Base-by-base conservation (phyloP, 225 moss, liverwort and hornwort genomes). In the Pseudoscleropodium purum region DNA sequence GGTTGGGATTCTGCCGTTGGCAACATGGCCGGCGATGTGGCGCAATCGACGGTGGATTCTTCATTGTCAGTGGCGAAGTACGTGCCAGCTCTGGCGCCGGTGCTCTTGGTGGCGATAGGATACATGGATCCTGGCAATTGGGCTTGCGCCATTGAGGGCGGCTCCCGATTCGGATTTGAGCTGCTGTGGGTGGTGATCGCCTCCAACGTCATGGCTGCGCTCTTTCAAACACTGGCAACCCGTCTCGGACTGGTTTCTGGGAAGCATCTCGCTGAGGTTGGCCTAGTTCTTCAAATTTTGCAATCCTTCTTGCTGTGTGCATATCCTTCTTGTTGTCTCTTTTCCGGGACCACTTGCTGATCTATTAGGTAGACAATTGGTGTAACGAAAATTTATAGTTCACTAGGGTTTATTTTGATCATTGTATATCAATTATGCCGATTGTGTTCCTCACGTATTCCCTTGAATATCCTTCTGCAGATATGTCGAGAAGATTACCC, bases 51-150 rank as follows among this genome's bases (percentile, higher is more conserved):
- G 60, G 54, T 77, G 76, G 25, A 82, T 39, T 27, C 75, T 51
- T 45, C 84, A 76, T 39, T 39, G 83, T 74, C 89, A 80, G 94
- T 93, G 95, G 93, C 91, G 87, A 96, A 90, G 79, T 90, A 91
- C 54, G 69, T 95, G 47, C 93, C 92, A 34, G 93, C 87, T 74
- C 45, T 95, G 70, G 96, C 95, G 37, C 97, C 97, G 27, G 91
- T 95, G 77, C 87, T 95, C 91, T 84, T 97, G 89, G 94, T 96
- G 63, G 95, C 96, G 8, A 93, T 96, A 61, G 97, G 95, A 34
- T 97, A 93, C 92, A 94, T 97, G 94, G 97, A 97, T 93, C 97
- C 97, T 70, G 97, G 96, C 72, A 97, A 95, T 94, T 97, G 96
- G 95, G 96, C 95, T 41, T 94, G 93, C 78, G 92, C 95, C 69